Evolutionary conservation across 768 basidiomycete genomes (phyloP).

Genomic region (Tricholoma terreum): DNA sequence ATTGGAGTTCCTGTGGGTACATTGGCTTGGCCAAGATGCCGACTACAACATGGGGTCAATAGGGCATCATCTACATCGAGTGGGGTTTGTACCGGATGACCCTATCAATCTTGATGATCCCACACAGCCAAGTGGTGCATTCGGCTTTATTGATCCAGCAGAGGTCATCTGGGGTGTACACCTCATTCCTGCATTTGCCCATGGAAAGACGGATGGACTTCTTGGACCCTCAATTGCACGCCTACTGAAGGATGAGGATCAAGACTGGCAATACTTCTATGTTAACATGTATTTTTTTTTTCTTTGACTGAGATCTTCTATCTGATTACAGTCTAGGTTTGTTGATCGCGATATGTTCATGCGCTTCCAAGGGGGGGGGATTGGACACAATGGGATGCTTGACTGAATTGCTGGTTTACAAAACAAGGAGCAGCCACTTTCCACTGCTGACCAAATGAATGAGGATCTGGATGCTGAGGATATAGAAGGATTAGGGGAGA

Average conservation of each 20-base stretch:
- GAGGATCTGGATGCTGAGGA: neutral
- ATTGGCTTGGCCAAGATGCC: conserved; percentile 14
- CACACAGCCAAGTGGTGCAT: neutral
- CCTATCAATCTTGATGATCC: neutral
- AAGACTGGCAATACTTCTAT: neutral
- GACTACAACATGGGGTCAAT: conserved; percentile 23
- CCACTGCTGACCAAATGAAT: neutral
- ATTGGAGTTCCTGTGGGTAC: conserved; percentile 23
- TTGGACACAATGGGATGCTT: neutral
- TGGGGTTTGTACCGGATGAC: conserved; percentile 24
- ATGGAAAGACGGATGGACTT: neutral
- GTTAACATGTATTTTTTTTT: neutral
- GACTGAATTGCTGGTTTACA: neutral
- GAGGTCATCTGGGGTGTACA: neutral
- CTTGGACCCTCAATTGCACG: neutral
- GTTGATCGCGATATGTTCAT: neutral
- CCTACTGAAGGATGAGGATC: neutral
- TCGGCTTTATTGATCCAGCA: neutral
- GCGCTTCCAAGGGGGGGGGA: neutral
- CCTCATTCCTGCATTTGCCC: neutral
- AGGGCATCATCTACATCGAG: conserved; percentile 25
- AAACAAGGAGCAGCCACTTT: neutral
- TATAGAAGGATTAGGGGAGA: neutral
- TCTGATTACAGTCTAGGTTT: neutral
- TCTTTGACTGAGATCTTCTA: neutral